Conservation (phyloP, 352 stramenopile genomes). For the Phytophthora foliorum region DNA sequence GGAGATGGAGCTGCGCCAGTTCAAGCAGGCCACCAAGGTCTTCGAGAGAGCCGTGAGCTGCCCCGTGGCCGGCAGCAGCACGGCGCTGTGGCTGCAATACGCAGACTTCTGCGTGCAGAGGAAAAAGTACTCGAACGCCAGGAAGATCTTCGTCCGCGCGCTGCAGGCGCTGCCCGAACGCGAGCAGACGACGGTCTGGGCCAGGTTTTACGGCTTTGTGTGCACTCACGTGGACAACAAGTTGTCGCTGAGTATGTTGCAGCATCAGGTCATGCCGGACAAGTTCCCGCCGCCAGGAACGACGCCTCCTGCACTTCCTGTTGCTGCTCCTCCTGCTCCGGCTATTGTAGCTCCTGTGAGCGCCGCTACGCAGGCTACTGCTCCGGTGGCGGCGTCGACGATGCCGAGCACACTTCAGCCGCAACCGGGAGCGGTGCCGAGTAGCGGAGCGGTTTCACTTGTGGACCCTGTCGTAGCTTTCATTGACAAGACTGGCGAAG, state of each 20-base stretch:
- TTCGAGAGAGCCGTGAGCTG: slow-evolving; percentile 72
- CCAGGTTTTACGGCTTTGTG: slow-evolving; percentile 72
- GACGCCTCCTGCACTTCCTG: slow-evolving; percentile 1
- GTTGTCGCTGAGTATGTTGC: slow-evolving; percentile 59
- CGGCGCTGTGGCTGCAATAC: slow-evolving; percentile 70
- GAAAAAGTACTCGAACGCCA: slow-evolving; percentile 79
- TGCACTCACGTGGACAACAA: slow-evolving; percentile 65
- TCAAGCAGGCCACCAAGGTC: slow-evolving; percentile 87
- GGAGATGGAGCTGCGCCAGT: slow-evolving; percentile 84
- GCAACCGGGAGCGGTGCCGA: slow-evolving; percentile 9
- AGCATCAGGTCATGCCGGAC: slow-evolving; percentile 66
- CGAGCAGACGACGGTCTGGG: slow-evolving; percentile 58
- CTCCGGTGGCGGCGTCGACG: slow-evolving; percentile 1
- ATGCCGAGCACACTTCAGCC: slow-evolving; percentile 35
- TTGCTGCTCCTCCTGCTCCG: neutral
- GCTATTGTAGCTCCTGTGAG: slow-evolving; percentile 4
- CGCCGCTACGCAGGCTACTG: slow-evolving; percentile 3
- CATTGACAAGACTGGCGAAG: slow-evolving; percentile 68
- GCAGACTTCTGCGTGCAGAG: slow-evolving; percentile 79
- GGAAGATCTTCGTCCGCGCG: slow-evolving; percentile 79
- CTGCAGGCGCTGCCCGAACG: slow-evolving; percentile 50
- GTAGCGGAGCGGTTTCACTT: slow-evolving; percentile 19
- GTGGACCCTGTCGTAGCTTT: slow-evolving; percentile 70
- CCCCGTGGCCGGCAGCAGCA: slow-evolving; percentile 48
- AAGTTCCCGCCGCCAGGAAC: slow-evolving; percentile 34